Base-by-base conservation (phyloP, 768 basidiomycete genomes). In the Suillus sp. region DNA sequence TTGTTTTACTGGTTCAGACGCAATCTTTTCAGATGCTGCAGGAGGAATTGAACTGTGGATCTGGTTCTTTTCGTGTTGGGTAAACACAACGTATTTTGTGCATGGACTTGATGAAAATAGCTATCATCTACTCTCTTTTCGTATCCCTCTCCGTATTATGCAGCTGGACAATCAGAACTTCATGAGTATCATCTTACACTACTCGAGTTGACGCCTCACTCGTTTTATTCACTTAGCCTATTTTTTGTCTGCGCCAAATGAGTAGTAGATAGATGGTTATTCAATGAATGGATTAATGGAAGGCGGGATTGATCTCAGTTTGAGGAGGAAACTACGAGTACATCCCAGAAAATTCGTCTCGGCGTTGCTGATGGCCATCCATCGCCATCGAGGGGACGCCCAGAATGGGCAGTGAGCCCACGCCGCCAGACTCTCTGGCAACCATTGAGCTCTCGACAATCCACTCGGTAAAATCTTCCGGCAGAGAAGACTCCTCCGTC, bases 1-100 rank as follows among this genome's bases (percentile, higher is more conserved):
- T 71, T 94, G 67, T 92, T 72, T 74, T 94, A 93, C 79, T 91
- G 87, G 82, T 84, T 93, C 80, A 90, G 84, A 76, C 85, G 91
- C 66, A 92, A 93, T 75, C 75, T 94, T 58, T 93, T 92, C 85
- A 81, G 89, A 67, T 90, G 83, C 75, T 94, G 89, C 83, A 84
- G 92, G 69, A 84, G 81, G 70, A 91, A 88, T 71, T 93, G 77
- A 81, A 62, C 56, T 10, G 56, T 35, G 37, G 60, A 59, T 3
- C 42, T 43, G 35, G 48, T 45, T 43, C 22, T 22, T 63, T 54
- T 61, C 37, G 65, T 66, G 73, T 66, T 63, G 60, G 32, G 43
- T 63, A 62, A 53, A 34, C 34, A n/a, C 32, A 53, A 34, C 32
- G n/a, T 32, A 64, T 61, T 37, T 61, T 51, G 27, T 48, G 43